Base-by-base conservation (phyloP, 2,329 filamentous ascomycete species). In the Fusarium sp. region DNA sequence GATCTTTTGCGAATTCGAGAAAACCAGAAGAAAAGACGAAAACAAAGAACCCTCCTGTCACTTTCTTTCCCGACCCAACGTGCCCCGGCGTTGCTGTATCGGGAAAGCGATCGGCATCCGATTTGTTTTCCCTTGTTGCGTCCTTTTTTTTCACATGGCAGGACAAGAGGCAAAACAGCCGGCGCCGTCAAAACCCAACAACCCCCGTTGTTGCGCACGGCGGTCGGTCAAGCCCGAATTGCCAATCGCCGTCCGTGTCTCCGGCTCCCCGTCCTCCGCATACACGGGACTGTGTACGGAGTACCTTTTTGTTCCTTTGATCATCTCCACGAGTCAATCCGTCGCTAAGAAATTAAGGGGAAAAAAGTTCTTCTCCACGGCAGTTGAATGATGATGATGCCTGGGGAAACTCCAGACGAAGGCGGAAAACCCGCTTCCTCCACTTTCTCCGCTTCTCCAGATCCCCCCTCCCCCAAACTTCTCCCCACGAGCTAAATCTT, bases 401-500 rank as follows among this genome's bases (percentile, higher is more conserved):
- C 60, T 51, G 20, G 54, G 49, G 27, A 23, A 44, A 25, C 18
- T 44, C 40, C 8, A n/a, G 40, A 44, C 14, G 40, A 25, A 13
- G 6, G 38, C 11, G 38, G 38, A 44, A 44, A 44, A 25, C 40
- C 20, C 40, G 40, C 34, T 25, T 27, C 62, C 53, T 61, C 51
- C 58, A 58, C 55, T 42, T 38, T 44, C 67, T 63, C 64, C 56
- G 18, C 61, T 38, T 71, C 61, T 49, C 62, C 55, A 54, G 29
- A 10, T 58, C 49, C 59, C 55, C 56, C 58, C 59, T 58, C 56
- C 58, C 56, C 62, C 36, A 57, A 56, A 71, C 58, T 66, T 67
- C 67, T 68, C 54, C 20, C 65, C 59, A 61, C 42, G 57, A 62
- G 62, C 65, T 72, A 58, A 57, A 67, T 71, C 59, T 58, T 70